Evolutionary conservation across 2,329 filamentous ascomycete genomes (phyloP).

Genomic region (Fusarium austroafricanum): DNA sequence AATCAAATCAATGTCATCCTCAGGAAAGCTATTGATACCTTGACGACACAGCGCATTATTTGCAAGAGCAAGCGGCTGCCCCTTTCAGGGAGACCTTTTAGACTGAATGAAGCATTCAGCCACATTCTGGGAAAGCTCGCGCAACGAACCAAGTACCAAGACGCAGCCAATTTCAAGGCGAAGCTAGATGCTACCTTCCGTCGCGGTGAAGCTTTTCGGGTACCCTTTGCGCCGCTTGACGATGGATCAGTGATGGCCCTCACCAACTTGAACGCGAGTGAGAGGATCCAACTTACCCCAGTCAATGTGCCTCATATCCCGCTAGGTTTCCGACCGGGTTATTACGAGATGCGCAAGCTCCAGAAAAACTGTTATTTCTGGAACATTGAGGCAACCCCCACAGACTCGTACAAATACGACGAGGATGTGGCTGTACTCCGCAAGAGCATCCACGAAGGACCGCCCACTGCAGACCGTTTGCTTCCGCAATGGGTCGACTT

Average conservation of each 20-base stretch:
- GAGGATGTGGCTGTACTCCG: conserved; percentile 59
- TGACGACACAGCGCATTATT: conserved; percentile 65
- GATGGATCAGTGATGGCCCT: conserved; percentile 76
- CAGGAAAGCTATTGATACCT: conserved; percentile 59
- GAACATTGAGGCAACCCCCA: conserved; percentile 69
- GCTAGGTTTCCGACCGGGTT: conserved; percentile 76
- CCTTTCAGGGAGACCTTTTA: conserved; percentile 70
- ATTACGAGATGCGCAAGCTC: conserved; percentile 77
- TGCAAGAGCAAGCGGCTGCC: conserved; percentile 70
- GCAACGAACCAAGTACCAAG: conserved; percentile 64
- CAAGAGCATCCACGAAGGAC: conserved; percentile 50
- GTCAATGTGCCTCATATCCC: conserved; percentile 70
- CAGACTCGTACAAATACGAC: conserved; percentile 71
- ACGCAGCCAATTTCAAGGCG: conserved; percentile 70
- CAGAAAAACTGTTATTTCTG: conserved; percentile 75
- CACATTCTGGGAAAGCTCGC: conserved; percentile 67
- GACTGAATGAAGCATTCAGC: conserved; percentile 69
- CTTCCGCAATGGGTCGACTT: conserved; percentile 81
- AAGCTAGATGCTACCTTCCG: conserved; percentile 68
- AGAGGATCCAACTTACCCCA: conserved; percentile 65
- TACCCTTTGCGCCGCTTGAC: conserved; percentile 68
- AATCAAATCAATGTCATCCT: conserved; percentile 58
- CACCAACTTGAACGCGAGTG: conserved; percentile 71
- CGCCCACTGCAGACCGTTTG: conserved; percentile 58
- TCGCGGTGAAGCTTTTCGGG: conserved; percentile 53